Evolutionary conservation across 1,284 basidiomycete genomes (phyloP), one percentile per base, ranked within the genome.

Genomic region (Wallemia ichthyophaga): DNA sequence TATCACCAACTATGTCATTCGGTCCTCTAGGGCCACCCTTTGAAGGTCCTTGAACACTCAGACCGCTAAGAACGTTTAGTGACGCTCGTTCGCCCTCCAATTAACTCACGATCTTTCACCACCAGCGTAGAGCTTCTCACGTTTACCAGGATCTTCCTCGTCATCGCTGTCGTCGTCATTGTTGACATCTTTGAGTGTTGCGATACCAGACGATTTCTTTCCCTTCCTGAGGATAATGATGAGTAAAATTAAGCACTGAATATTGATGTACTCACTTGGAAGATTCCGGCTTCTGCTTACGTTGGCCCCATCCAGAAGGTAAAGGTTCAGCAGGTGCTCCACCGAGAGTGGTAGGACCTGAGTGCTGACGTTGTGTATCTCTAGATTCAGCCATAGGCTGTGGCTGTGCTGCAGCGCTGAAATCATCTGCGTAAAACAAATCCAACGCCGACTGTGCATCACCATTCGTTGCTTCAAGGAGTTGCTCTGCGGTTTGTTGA

Each of bases 31-130:
- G 70, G 19, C 64, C 66, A 25, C 71, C 70, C 27, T 73, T 69
- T 62, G 80, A 76, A 5, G 91, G 92, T 66, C 89, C 87, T 70
- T 94, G 79, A 0, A 98, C 78, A 1, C 82, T 85, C 33, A 98
- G 75, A 0, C 89, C 92, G 70, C 89, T 95, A 64, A 11, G 2
- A 1, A 11, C 7, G 15, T n/a, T 54, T 33, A 25, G 7, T n/a
- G 57, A 58, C 58, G 60, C 56, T 23, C 27, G 58, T 62, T 59
- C 62, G 59, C 60, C 28, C 37, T 54, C 24, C 1, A 23, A 58
- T n/a, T 48, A 24, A 63, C 73, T 48, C 58, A 84, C 85, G 84
- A 87, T 64, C 82, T 73, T 68, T 89, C 86, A 0, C 88, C 87
- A 28, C 87, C 88, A 1, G 87, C 80, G 68, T 83, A 87, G 76